Percentiles rank a stretch among this genome's conserved stretches.
These are phyloP conservation scores for Phytomonas francai DNA, from an alignment of 208 protist species.

Conservation along the genomic window DNA sequence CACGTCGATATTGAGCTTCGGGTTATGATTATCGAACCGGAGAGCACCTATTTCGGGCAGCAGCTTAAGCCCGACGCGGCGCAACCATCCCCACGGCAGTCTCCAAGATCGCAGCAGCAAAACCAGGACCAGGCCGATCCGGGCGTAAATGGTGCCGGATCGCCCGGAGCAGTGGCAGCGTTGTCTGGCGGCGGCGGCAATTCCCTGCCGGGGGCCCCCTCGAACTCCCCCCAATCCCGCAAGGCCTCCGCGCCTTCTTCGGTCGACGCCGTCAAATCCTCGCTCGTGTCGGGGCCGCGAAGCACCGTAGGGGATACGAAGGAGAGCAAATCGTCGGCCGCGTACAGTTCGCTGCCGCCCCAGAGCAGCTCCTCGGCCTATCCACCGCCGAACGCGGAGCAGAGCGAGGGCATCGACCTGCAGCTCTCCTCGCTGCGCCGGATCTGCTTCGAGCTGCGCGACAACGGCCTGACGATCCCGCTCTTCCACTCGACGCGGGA, in stretches of 20 bases:
- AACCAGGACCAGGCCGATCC: neutral
- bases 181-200: neutral
- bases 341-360: neutral
- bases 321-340: neutral
- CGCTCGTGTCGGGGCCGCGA: no score
- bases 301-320: neutral
- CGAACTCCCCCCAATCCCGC: neutral
- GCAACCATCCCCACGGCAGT: neutral
- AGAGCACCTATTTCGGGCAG: conserved; percentile 11
- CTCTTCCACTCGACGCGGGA: conserved; percentile 15
- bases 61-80: neutral
- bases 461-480: conserved; percentile 40
- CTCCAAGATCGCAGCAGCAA: neutral
- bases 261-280: neutral
- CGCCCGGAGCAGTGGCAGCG: neutral
- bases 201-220: neutral
- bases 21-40: conserved; percentile 34
- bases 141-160: neutral
- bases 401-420: conserved; percentile 21
- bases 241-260: neutral
- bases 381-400: conserved; percentile 1
- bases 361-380: neutral
- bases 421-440: conserved; percentile 39
- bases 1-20: conserved; percentile 30
- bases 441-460: conserved; percentile 58